These are phyloP conservation scores for Russula dissimulans DNA, from an alignment of 768 basidiomycete genomes.

Conservation along the genomic window DNA sequence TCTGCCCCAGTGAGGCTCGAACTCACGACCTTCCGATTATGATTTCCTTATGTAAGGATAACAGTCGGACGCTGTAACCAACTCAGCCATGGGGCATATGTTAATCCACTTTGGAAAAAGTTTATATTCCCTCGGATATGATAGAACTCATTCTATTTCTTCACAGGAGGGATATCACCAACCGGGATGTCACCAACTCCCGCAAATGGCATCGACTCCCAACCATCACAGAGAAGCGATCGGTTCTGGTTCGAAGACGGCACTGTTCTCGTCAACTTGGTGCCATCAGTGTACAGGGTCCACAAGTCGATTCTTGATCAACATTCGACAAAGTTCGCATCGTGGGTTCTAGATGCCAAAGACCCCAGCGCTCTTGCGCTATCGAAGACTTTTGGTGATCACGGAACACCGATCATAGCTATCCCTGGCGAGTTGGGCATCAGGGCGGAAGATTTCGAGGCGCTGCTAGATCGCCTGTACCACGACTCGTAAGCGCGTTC, in stretches of 20 bases:
- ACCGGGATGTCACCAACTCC: not conserved
- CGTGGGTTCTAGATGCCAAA: constrained; percentile 7
- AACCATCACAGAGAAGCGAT: not conserved
- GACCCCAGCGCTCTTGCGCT: not conserved
- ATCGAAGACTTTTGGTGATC: not conserved
- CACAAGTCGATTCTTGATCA: constrained; percentile 44
- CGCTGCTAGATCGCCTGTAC: constrained; percentile 55
- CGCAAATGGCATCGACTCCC: not conserved
- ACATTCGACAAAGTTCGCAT: constrained; percentile 34
- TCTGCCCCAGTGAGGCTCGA: constrained; percentile 47
- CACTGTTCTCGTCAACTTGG: constrained; percentile 41
- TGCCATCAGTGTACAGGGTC: constrained; percentile 44
- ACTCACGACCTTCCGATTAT: constrained; percentile 44
- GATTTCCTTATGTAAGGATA: constrained; percentile 17
- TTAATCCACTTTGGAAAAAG: not conserved
- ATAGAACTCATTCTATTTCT: not conserved
- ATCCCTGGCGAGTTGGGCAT: constrained; percentile 35
- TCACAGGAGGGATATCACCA: no score
- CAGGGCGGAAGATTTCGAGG: constrained; percentile 40
- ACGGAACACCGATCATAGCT: constrained; percentile 18
- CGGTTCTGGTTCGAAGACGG: constrained; percentile 56
- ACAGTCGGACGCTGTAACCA: constrained; percentile 45
- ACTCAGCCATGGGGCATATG: constrained; percentile 42
- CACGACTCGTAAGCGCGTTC: constrained; percentile 49
- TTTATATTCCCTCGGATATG: not conserved